Evolutionary conservation across 2,329 filamentous ascomycete genomes (phyloP), one percentile per base, ranked within the genome.

Genomic region (Microsporum ferrugineum): DNA sequence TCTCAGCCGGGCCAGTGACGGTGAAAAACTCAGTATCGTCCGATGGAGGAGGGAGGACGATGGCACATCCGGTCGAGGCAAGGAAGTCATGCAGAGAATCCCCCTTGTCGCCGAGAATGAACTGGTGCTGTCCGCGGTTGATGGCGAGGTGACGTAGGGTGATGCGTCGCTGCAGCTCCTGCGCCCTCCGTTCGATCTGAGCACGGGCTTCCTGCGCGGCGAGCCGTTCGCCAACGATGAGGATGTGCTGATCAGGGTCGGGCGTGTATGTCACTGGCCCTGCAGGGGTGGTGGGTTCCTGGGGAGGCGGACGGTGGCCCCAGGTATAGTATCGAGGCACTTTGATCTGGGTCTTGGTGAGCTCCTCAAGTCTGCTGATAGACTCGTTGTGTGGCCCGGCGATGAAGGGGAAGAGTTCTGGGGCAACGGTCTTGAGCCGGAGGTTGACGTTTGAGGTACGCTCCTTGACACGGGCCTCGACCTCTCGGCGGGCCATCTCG

Each of bases 381-480:
- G 84, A 78, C 55, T 82, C 78, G 71, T 91, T 89, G 71, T 88
- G 83, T 7, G 87, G 84, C 57, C 91, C 91, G 29, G 90, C 87
- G 73, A 99, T 87, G 79, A 99, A 99, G 59, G 92, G 92, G 76
- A 94, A 99, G 75, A 94, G 95, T 72, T 96, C 91, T 31, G 90
- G 84, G 5, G 94, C 91, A 63, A 99, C 87, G 57, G 86, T 85
- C 73, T 87, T 89, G 66, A 99, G 76, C 68, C 88, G 89, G 61
- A 90, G 82, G 76, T 84, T 94, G 70, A 91, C 83, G 67, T 87
- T 92, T 60, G 89, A 87, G 59, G 88, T 86, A 64, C 90, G 86
- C 75, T 96, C 91, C 68, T 87, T 88, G 61, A 89, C 90, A 71
- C 97, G 96, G 69, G 87, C 87, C 69, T 89, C 81, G 68, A 99